Evolutionary conservation across 2,329 filamentous ascomycete species (phyloP).

Genomic region (Trichoderma breve): DNA sequence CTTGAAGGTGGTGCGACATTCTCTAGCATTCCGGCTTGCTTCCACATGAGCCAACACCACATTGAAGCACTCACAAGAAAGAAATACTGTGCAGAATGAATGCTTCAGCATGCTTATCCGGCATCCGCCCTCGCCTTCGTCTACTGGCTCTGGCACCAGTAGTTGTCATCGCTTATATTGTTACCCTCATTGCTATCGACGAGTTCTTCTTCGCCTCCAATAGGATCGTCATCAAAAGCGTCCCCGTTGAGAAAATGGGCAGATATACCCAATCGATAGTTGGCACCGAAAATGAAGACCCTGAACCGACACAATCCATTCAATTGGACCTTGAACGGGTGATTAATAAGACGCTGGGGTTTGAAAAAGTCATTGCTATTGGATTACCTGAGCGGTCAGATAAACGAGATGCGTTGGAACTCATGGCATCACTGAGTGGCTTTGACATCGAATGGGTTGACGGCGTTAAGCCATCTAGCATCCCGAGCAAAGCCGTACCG

Average conservation of each 20-base stretch:
- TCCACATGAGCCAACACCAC: background rate
- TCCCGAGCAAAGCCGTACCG: constrained; percentile 38
- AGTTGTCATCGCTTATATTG: background rate
- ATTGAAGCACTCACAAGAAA: background rate
- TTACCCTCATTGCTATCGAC: background rate
- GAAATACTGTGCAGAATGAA: background rate
- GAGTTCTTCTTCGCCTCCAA: background rate
- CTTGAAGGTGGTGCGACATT: background rate
- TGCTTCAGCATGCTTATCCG: background rate
- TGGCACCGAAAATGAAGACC: background rate
- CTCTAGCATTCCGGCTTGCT: background rate
- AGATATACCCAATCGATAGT: background rate
- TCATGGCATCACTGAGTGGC: constrained; percentile 45
- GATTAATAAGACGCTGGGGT: constrained; percentile 27
- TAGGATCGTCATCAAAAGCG: background rate
- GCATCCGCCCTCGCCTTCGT: background rate
- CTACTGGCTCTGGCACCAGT: background rate
- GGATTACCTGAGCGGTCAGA: constrained; percentile 50
- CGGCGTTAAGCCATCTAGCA: constrained; percentile 41
- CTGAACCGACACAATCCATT: background rate
- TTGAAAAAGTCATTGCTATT: constrained; percentile 51
- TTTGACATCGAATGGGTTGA: constrained; percentile 47
- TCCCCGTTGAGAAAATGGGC: background rate
- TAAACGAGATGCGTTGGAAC: constrained; percentile 47
- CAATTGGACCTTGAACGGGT: background rate